Conservation (phyloP, 192 early-diverging fungal genomes). For the Coemansia sp. region DNA sequence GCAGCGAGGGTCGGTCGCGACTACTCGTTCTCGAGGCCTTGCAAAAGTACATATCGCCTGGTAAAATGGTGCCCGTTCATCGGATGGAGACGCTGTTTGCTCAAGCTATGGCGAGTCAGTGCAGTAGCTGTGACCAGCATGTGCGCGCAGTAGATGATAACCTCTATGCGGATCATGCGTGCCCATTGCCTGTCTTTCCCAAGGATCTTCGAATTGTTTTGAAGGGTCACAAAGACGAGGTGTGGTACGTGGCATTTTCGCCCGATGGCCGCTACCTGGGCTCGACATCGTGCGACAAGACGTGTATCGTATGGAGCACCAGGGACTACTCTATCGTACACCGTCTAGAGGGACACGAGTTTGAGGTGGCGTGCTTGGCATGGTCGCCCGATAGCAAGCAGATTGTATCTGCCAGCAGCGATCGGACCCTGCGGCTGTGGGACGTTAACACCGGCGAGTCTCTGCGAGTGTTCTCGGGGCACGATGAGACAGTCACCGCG, state of each 20-base stretch:
- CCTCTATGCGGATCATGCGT: conserved; percentile 51
- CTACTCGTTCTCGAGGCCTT: conserved; percentile 36
- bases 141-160: conserved; percentile 17
- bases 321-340: conserved; percentile 50
- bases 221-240: conserved; percentile 85
- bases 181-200: conserved; percentile 38
- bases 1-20: conserved; percentile 58
- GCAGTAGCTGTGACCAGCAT: conserved; percentile 82
- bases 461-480: conserved; percentile 60
- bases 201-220: conserved; percentile 53
- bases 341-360: conserved; percentile 60
- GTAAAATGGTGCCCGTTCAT: conserved; percentile 83
- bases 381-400: conserved; percentile 87
- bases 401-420: conserved; percentile 79
- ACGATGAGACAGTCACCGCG: conserved; percentile 76
- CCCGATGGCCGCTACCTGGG: conserved; percentile 84
- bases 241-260: conserved; percentile 95
- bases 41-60: conserved; percentile 70
- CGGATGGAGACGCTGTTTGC: conserved; percentile 82
- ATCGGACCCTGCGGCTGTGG: conserved; percentile 82
- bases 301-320: conserved; percentile 86
- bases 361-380: conserved; percentile 77
- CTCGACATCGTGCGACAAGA: conserved; percentile 87
- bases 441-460: conserved; percentile 68
- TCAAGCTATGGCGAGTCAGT: conserved; percentile 77